Evolutionary conservation across 164 flowering plant genomes (phyloP).

Genomic region (Kingdonia uniflora): DNA sequence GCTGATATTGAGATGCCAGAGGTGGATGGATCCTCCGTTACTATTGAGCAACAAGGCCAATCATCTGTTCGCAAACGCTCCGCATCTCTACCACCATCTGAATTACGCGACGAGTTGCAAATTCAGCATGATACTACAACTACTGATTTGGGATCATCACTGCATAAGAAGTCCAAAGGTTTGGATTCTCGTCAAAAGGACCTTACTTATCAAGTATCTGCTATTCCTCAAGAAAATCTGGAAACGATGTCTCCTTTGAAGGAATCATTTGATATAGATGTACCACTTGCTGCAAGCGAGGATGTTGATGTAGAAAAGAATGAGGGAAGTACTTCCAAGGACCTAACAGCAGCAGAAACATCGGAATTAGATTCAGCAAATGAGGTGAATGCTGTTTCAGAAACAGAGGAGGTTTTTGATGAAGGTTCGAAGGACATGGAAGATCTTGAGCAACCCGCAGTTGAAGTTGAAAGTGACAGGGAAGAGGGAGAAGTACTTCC

Average conservation of each 20-base stretch:
- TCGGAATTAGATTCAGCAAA: conserved; percentile 25
- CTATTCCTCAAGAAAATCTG: conserved; percentile 17
- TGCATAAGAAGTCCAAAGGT: conserved; percentile 50
- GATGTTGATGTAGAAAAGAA: conserved; percentile 33
- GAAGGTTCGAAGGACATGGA: conserved; percentile 26
- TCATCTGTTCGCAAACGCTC: conserved; percentile 47
- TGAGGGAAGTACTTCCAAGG: conserved; percentile 21
- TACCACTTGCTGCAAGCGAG: conserved; percentile 25
- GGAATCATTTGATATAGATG: conserved; percentile 27
- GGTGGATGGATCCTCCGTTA: conserved; percentile 25
- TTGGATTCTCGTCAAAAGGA: conserved; percentile 32
- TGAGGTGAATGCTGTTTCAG: conserved; percentile 20
- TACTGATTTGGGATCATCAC: conserved; percentile 27
- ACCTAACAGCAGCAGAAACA: conserved; percentile 23
- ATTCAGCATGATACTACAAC: conserved; percentile 19
- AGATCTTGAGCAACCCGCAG: conserved; percentile 20
- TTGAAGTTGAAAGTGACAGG: conserved; percentile 41
- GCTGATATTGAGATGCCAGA: conserved; percentile 60
- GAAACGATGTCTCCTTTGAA: conserved; percentile 21
- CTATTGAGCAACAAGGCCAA: conserved; percentile 21
- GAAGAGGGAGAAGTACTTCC: conserved; percentile 78
- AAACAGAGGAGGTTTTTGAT: conserved; percentile 20
- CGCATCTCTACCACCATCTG: conserved; percentile 37
- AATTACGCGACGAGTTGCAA: conserved; percentile 29
- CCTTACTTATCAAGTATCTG: conserved; percentile 25